Conservation (phyloP, 2,329 filamentous ascomycete species). For the Aspergillus amoenus region DNA sequence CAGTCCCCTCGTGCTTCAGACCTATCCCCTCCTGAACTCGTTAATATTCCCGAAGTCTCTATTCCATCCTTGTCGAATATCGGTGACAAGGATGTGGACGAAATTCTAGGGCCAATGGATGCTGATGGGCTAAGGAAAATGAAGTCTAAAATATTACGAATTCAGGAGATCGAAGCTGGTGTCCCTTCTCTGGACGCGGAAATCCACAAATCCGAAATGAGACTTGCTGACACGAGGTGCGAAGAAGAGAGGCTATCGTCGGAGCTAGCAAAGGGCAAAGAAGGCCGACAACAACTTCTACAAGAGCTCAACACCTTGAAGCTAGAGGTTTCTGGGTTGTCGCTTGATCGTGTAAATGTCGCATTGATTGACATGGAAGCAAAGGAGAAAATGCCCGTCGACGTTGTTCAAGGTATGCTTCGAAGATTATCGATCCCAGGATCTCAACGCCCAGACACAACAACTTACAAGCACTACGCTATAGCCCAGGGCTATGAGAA, state of each 20-base stretch:
- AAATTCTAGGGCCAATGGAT: constrained; percentile 15
- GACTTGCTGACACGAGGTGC: constrained; percentile 31
- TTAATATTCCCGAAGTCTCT: neutral
- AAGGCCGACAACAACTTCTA: constrained; percentile 44
- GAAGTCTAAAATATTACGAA: constrained; percentile 41
- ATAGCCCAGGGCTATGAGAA: constrained; percentile 5
- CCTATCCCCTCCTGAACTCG: constrained; percentile 20
- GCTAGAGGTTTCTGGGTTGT: constrained; percentile 48
- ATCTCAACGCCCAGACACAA: neutral
- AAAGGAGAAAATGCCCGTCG: constrained; percentile 14
- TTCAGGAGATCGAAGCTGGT: constrained; percentile 50
- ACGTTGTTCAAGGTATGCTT: constrained; percentile 22
- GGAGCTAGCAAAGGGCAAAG: constrained; percentile 48
- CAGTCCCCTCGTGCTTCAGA: constrained; percentile 35
- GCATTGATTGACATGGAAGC: constrained; percentile 24
- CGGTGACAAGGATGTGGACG: neutral
- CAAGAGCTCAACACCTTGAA: constrained; percentile 51
- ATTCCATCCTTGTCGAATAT: neutral
- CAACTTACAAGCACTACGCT: constrained; percentile 1
- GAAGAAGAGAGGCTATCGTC: constrained; percentile 42
- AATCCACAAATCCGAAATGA: constrained; percentile 37
- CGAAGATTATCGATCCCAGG: constrained; percentile 1
- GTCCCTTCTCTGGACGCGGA: constrained; percentile 49
- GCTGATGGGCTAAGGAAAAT: constrained; percentile 29
- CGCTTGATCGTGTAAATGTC: constrained; percentile 45